Base-by-base conservation (phyloP, 495 filamentous ascomycete genomes). In the Penicillium riverlandense region DNA sequence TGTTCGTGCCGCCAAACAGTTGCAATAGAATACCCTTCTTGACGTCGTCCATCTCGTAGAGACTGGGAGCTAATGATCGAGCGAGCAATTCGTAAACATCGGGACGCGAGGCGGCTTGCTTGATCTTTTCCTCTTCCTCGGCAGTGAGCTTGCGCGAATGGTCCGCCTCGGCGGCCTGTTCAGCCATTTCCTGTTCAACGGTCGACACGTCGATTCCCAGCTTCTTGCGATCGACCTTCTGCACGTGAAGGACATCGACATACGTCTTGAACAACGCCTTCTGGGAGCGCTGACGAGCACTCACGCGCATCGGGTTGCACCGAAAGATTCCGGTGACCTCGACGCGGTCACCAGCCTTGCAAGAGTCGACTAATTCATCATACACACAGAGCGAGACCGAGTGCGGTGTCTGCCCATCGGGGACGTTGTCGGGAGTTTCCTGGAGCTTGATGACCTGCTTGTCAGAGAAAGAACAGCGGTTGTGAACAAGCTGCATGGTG, bases 401-500 rank as follows among this genome's bases (percentile, higher is more conserved):
- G 65, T 99, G 92, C n/a, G 92, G 92, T 14, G 92, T 74, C 65
- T 99, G 92, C 22, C 92, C 92, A 47, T 95, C 86, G 10, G 92
- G 92, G 35, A 97, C 82, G 37, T 76, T 86, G 60, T 99, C 92
- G 7, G 92, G 92, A 0, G 92, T 99, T 63, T 99, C 92, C 62
- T 99, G 92, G 29, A 99, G 75, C 66, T 97, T 97, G 73, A 99
- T 95, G 44, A 97, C 89, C 55, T 99, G 92, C 67, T 97, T 99
- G 58, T 99, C 92, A 38, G 88, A 82, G 61, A 99, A 99, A 11
- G 77, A 75, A 50, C 89, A 97, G 42, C 92, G 86, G 64, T 99
- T 97, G 73, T 99, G 92, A 10, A 96, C 74, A 47, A 99, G 90
- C 58, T 96, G 88, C 94, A 99, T 97, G 16, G 89, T 92, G 60